phyloP scores from a whole-genome alignment of 257 asterid species.

The Prunella vulgaris region DNA sequence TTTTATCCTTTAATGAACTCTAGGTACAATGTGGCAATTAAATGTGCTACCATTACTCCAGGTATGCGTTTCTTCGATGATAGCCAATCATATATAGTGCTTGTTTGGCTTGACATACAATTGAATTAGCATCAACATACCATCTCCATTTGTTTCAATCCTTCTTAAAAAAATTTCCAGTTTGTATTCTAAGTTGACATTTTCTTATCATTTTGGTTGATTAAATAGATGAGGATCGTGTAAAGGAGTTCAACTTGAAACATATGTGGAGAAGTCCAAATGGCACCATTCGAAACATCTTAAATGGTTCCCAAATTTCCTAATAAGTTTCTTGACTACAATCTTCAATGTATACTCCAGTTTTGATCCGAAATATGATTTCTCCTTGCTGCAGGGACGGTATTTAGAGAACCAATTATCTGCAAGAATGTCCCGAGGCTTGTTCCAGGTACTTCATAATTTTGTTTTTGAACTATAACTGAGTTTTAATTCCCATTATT shows the following conservation, averaged over 20 bases:
- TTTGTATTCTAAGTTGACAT: conserved; percentile 14
- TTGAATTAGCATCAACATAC: neutral
- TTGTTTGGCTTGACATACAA: neutral
- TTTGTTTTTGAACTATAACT: conserved; percentile 2
- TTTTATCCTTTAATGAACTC: conserved; percentile 18
- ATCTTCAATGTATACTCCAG: conserved; percentile 11
- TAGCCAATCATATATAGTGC: conserved; percentile 6
- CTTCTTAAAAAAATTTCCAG: neutral
- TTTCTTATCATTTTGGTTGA: conserved; percentile 12
- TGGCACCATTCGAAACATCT: conserved; percentile 66
- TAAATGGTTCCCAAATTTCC: conserved; percentile 39
- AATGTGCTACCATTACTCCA: conserved; percentile 89
- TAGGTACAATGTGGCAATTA: conserved; percentile 82
- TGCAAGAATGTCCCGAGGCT: conserved; percentile 65
- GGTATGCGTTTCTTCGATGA: conserved; percentile 33
- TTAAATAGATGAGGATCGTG: conserved; percentile 54
- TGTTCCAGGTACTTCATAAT: conserved; percentile 46
- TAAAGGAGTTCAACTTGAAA: conserved; percentile 57
- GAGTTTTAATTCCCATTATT: neutral
- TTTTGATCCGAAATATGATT: conserved; percentile 21
- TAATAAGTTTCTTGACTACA: conserved; percentile 7
- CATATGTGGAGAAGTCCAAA: conserved; percentile 73
- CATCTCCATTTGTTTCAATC: conserved; percentile 9
- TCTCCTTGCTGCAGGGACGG: conserved; percentile 49
- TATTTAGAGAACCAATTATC: conserved; percentile 66